Conservation (phyloP, 345 rosid species). For the Aegle marmelos region DNA sequence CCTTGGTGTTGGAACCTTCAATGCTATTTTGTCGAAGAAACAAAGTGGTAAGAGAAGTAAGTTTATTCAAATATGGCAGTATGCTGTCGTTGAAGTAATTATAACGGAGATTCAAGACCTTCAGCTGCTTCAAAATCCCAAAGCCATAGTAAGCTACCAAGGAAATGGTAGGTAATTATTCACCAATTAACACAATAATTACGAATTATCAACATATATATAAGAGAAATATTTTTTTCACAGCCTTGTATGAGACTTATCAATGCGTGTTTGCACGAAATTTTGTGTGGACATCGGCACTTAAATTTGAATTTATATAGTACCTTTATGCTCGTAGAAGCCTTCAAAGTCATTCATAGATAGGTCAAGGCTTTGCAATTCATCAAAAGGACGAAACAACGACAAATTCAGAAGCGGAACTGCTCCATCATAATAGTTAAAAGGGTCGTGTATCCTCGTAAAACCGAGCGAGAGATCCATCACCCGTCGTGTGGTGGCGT, state of each 20-base stretch:
- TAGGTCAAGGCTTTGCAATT: not conserved
- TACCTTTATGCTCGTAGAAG: not conserved
- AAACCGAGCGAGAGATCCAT: not conserved
- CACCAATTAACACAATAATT: too few relatives aligned
- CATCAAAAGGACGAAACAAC: not conserved
- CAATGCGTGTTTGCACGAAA: not conserved
- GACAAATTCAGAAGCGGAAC: not conserved
- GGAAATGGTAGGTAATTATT: too few relatives aligned
- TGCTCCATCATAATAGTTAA: not conserved
- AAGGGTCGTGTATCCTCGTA: not conserved
- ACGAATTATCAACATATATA: too few relatives aligned
- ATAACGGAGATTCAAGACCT: not conserved
- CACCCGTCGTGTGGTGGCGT: not conserved
- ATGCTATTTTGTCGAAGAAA: not conserved
- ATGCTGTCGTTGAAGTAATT: not conserved
- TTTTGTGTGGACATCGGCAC: not conserved
- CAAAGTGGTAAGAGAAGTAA: not conserved
- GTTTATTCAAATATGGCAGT: not conserved
- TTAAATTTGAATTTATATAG: not conserved
- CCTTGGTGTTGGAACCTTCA: not conserved
- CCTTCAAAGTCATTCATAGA: not conserved
- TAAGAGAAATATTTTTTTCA: too few relatives aligned
- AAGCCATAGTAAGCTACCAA: not conserved
- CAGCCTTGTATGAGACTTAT: not conserved
- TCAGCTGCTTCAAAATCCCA: not conserved